phyloP scores from a whole-genome alignment of 164 flowering plant genomes.

The Vitis labrusca region DNA sequence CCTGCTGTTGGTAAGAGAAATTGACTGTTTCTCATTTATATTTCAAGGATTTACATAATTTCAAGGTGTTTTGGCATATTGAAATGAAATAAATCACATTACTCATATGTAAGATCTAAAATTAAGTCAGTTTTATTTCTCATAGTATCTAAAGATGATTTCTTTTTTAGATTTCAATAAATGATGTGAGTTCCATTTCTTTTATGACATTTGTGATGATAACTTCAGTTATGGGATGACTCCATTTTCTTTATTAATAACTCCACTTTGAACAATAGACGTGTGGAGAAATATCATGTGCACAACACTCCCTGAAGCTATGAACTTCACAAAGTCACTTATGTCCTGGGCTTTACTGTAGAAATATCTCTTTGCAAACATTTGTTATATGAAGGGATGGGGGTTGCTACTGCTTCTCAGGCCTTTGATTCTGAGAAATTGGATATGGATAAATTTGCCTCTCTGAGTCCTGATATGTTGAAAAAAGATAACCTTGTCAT shows the following conservation, averaged over 20 bases:
- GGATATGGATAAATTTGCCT: too few relatives aligned
- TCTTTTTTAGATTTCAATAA: conserved; percentile 1
- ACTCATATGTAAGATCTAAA: too few relatives aligned
- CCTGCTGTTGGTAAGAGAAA: conserved; percentile 55
- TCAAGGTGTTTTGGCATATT: neutral
- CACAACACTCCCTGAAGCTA: conserved; percentile 2
- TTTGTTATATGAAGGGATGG: too few relatives aligned
- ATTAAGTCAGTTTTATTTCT: neutral
- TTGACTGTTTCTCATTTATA: conserved; percentile 3
- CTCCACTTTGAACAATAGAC: neutral
- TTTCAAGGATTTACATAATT: neutral
- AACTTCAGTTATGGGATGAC: neutral
- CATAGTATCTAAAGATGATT: neutral
- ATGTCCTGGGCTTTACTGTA: neutral
- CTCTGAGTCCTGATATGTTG: too few relatives aligned
- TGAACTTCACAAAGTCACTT: conserved; percentile 7
- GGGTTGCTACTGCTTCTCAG: too few relatives aligned
- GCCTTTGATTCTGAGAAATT: too few relatives aligned
- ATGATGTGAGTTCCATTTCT: neutral
- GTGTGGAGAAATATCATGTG: neutral
- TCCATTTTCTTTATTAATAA: neutral
- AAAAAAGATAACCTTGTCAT: too few relatives aligned
- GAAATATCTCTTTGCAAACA: too few relatives aligned
- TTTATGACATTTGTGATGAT: neutral
- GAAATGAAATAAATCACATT: neutral